These are phyloP conservation scores for Sindora glabra DNA, from an alignment of 306 rosid genomes.

Conservation along the genomic window DNA sequence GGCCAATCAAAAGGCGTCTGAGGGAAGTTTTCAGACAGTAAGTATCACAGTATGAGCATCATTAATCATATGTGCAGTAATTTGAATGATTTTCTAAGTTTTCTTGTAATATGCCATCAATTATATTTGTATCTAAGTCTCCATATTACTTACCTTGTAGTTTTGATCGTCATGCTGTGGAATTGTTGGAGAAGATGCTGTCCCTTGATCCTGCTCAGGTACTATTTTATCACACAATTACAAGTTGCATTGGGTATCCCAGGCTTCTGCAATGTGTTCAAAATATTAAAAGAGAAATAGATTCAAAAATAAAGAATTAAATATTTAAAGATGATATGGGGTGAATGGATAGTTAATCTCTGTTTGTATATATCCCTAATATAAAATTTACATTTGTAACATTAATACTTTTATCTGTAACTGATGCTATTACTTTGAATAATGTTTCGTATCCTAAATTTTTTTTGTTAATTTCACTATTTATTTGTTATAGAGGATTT, in stretches of 20 bases:
- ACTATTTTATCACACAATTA: background rate
- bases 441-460: background rate
- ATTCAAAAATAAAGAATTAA: background rate
- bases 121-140: background rate
- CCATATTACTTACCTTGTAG: conserved; percentile 19
- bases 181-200: conserved; percentile 58
- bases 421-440: background rate
- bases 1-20: conserved; percentile 56
- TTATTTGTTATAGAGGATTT: conserved; percentile 37
- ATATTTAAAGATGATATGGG: background rate
- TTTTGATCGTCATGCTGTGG: conserved; percentile 61
- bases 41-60: conserved; percentile 17
- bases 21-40: conserved; percentile 56
- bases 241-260: too few species aligned
- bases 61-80: background rate
- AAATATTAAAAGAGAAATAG: background rate
- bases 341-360: background rate
- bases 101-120: background rate
- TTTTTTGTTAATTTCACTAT: conserved; percentile 5
- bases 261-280: background rate
- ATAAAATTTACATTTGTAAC: background rate
- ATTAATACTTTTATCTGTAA: background rate
- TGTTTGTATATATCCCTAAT: background rate
- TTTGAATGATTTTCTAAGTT: background rate
- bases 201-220: conserved; percentile 70